These are phyloP conservation scores for Brassica incana DNA, from an alignment of 345 rosid genomes.

Conservation along the genomic window DNA sequence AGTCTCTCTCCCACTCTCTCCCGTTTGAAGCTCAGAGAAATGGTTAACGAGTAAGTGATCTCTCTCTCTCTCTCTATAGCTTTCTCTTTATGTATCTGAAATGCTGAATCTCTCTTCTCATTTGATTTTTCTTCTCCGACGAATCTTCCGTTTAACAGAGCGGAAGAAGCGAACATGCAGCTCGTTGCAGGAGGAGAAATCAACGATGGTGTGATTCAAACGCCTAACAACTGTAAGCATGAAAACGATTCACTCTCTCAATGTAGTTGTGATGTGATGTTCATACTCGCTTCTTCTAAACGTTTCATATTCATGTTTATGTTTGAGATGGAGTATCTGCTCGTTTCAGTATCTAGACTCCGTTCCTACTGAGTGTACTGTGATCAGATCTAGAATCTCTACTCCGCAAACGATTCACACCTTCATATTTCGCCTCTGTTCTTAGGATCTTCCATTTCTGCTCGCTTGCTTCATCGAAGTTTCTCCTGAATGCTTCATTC, in stretches of 20 bases:
- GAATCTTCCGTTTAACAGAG: background rate
- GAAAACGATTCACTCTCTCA: background rate
- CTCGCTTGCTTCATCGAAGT: too few species aligned
- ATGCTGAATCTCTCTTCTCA: background rate
- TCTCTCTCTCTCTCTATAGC: background rate
- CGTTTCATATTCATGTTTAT: too few species aligned
- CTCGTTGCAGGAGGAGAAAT: background rate
- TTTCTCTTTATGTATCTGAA: background rate
- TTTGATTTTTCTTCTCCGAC: background rate
- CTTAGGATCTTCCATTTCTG: too few species aligned
- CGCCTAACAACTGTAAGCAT: background rate
- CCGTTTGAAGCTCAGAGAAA: background rate
- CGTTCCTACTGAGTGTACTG: background rate
- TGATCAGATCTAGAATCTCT: too few species aligned
- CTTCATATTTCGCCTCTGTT: too few species aligned
- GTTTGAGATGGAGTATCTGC: background rate
- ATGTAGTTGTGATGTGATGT: background rate
- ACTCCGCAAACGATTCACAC: too few species aligned
- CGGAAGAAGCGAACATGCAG: background rate
- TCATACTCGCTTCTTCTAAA: background rate
- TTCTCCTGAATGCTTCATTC: too few species aligned
- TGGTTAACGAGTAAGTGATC: background rate
- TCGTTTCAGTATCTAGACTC: too few species aligned
- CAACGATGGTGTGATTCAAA: background rate
- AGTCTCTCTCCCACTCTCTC: background rate